Base-by-base conservation (phyloP, 495 filamentous ascomycete genomes). In the Aspergillus leporis region DNA sequence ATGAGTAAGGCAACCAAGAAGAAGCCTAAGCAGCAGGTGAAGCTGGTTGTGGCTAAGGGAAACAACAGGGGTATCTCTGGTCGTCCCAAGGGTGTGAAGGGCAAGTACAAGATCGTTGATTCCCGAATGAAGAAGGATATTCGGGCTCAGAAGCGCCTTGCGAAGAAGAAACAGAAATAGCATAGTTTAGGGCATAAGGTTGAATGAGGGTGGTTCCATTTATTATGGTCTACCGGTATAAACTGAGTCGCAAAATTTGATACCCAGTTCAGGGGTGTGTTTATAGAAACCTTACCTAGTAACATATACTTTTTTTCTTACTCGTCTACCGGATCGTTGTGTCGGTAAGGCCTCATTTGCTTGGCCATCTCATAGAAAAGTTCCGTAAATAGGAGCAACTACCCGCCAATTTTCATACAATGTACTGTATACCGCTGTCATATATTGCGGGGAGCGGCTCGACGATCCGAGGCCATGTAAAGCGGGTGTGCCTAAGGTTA, bases 91-190 rank as follows among this genome's bases (percentile, higher is more conserved):
- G 92, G 92, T 54, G 93, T 97, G 51, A 98, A 98, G 83, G 94
- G 94, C 38, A 88, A 89, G 68, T 98, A 98, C 75, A 98, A 98
- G 87, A 97, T 99, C 81, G 94, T 99, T 60, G 94, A 99, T 79
- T 78, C 89, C 18, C 83, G 94, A 61, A 85, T 99, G 85, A 98
- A 97, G 86, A 99, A 99, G 87, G 94, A 99, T 81, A 84, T 93
- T 53, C 83, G 94, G 68, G 95, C 89, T 14, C 81, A 90, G 75
- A 99, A 97, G 83, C 86, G 94, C 68, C 65, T 85, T 57, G 85
- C 84, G 46, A 90, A 90, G 79, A 88, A 84, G 70, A 84, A 81
- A 72, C 67, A 74, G 59, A 70, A 67, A 51, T 74, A 63, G 64
- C 38, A 30, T 58, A 16, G 36, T 9, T 23, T 32, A 30, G 9